Conservation (phyloP, 1,139 yeast species). For the Geotrichum candidum region DNA sequence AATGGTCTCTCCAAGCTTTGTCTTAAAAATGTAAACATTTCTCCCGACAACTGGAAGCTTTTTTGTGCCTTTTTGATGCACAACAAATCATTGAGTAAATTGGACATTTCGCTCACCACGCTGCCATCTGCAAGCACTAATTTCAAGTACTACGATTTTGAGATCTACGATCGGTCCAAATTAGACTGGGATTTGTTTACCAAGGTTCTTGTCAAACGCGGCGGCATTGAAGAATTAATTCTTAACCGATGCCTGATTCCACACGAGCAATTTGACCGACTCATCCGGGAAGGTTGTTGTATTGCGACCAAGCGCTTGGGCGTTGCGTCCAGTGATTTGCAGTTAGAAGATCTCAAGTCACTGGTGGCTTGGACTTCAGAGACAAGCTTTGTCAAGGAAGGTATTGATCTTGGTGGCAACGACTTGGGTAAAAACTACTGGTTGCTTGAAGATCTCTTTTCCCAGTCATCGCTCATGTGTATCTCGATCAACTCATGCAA, state of each 20-base stretch:
- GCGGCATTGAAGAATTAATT: constrained; percentile 77
- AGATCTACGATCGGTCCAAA: constrained; percentile 46
- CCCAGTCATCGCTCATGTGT: constrained; percentile 40
- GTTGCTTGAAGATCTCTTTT: constrained; percentile 8
- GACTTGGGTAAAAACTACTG: constrained; percentile 13
- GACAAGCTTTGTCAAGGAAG: constrained; percentile 55
- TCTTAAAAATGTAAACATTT: constrained; percentile 70
- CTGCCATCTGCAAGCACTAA: constrained; percentile 14
- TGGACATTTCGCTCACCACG: constrained; percentile 41
- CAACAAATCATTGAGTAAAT: constrained; percentile 53
- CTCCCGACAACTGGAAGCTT: constrained; percentile 62
- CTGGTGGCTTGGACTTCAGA: constrained; percentile 59
- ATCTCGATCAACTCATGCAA: constrained; percentile 69
- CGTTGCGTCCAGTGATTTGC: constrained; percentile 64
- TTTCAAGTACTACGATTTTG: constrained; percentile 15
- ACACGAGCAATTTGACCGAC: constrained; percentile 40
- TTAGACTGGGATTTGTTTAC: constrained; percentile 76
- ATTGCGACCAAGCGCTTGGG: constrained; percentile 65
- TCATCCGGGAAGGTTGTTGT: constrained; percentile 51
- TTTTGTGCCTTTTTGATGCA: constrained; percentile 64
- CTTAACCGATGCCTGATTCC: constrained; percentile 72
- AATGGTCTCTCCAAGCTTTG: constrained; percentile 62
- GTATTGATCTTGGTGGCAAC: constrained; percentile 71
- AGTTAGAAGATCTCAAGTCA: constrained; percentile 48
- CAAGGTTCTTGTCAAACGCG: constrained; percentile 50